Conservation (phyloP, 2,329 filamentous ascomycete species). For the Monosporascus sp. region DNA sequence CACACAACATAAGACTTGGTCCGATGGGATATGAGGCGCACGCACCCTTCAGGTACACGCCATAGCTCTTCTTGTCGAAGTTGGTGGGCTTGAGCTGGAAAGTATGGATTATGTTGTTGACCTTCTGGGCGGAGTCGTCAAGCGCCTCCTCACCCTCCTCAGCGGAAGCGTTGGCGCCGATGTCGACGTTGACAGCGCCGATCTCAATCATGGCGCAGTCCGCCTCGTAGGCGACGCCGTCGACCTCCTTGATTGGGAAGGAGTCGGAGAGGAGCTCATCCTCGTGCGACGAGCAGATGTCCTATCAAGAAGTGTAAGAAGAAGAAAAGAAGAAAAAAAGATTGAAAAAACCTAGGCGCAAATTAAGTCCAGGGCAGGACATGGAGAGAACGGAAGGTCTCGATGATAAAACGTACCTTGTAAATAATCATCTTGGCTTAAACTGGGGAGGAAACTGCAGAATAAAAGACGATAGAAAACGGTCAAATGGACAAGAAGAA, state of each 20-base stretch:
- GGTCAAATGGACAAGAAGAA: slow-evolving; percentile 4
- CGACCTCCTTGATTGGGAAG: slow-evolving; percentile 75
- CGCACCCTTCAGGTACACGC: slow-evolving; percentile 78
- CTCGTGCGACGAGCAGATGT: slow-evolving; percentile 63
- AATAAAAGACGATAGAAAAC: slow-evolving; percentile 7
- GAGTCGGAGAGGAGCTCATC: slow-evolving; percentile 98
- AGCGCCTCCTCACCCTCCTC: slow-evolving; percentile 75
- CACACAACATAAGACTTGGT: slow-evolving; percentile 1
- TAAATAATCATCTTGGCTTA: slow-evolving; percentile 65
- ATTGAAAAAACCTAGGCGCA: background rate
- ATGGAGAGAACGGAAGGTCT: background rate
- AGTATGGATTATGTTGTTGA: slow-evolving; percentile 90
- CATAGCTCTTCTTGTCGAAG: slow-evolving; percentile 87
- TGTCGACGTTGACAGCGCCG: slow-evolving; percentile 71
- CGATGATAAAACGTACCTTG: slow-evolving; percentile 44
- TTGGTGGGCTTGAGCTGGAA: slow-evolving; percentile 77
- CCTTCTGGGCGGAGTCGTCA: slow-evolving; percentile 65
- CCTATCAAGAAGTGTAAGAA: slow-evolving; percentile 47
- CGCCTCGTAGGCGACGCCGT: slow-evolving; percentile 79
- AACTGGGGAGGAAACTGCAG: slow-evolving; percentile 11
- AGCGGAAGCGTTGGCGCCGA: slow-evolving; percentile 92
- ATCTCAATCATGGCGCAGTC: slow-evolving; percentile 87
- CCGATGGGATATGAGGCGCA: slow-evolving; percentile 1
- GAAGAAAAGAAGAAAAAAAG: background rate
- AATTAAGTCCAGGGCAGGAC: background rate